Percentiles rank a stretch among this genome's conserved stretches.
Conservation (phyloP, 352 stramenopile species). For the Phytophthora niederhauseri region DNA sequence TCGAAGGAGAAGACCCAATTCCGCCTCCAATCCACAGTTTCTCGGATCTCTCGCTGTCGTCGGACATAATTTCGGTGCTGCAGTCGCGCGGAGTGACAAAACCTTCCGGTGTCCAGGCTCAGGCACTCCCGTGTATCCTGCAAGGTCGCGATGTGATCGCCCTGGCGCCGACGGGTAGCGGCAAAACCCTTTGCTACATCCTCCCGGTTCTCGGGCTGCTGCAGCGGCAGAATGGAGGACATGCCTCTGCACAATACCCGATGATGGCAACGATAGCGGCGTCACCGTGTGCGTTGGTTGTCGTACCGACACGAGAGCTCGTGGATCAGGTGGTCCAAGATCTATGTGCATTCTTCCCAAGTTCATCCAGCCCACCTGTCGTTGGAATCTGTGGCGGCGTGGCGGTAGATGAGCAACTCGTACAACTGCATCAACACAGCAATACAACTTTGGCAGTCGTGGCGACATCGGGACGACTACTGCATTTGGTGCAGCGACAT, state of each 20-base stretch:
- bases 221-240: constrained; percentile 11
- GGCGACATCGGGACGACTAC: constrained; percentile 61
- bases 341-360: constrained; percentile 48
- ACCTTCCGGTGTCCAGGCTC: constrained; percentile 97
- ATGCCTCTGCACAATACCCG: constrained; percentile 25
- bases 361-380: constrained; percentile 16
- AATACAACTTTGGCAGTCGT: constrained; percentile 38
- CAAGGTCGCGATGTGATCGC: constrained; percentile 92
- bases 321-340: constrained; percentile 93
- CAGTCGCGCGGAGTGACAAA: constrained; percentile 61
- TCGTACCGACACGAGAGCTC: constrained; percentile 97
- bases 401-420: constrained; percentile 39
- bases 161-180: constrained; percentile 93
- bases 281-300: constrained; percentile 74
- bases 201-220: constrained; percentile 86
- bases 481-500: constrained; percentile 52
- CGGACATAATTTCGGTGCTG: constrained; percentile 33
- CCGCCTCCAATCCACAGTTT: constrained; percentile 46
- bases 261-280: constrained; percentile 29
- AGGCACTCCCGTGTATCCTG: constrained; percentile 88
- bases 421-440: constrained; percentile 38
- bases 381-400: constrained; percentile 60
- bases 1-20: constrained; percentile 39
- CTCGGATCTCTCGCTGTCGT: constrained; percentile 37
- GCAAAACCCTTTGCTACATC: constrained; percentile 98